Conservation (phyloP, 2,329 filamentous ascomycete species). For the Rhinocladiella mackenziei region DNA sequence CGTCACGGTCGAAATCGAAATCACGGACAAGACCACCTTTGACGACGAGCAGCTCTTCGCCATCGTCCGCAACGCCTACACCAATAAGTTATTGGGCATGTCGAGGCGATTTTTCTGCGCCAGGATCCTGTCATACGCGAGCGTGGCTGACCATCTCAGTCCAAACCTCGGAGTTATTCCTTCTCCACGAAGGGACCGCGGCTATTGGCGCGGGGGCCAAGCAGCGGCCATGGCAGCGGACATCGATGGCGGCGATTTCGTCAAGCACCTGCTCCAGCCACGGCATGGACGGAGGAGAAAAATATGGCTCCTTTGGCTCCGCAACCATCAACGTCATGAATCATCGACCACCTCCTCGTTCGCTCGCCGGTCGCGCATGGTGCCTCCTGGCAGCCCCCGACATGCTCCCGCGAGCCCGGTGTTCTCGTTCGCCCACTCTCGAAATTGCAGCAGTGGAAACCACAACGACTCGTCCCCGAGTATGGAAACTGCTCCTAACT, state of each 20-base stretch:
- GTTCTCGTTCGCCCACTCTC: constrained; percentile 19
- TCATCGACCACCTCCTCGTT: too few relatives aligned
- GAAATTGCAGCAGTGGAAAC: constrained; percentile 5
- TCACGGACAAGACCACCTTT: constrained; percentile 24
- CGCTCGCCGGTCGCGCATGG: background rate
- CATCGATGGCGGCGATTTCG: constrained; percentile 23
- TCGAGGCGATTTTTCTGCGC: constrained; percentile 19
- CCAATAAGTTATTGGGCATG: constrained; percentile 21
- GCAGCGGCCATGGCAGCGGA: background rate
- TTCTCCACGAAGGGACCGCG: too few relatives aligned
- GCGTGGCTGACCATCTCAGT: constrained; percentile 1
- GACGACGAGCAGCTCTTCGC: constrained; percentile 30
- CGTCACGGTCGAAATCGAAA: constrained; percentile 22
- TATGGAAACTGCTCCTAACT: too few relatives aligned
- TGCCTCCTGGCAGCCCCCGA: background rate
- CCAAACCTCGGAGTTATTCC: too few relatives aligned
- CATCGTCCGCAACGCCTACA: constrained; percentile 23
- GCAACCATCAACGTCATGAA: constrained; percentile 24
- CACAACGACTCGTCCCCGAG: too few relatives aligned
- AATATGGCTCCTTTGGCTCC: constrained; percentile 29
- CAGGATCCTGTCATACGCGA: constrained; percentile 22
- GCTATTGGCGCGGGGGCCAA: constrained; percentile 5
- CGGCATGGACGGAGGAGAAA: constrained; percentile 24
- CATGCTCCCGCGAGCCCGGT: constrained; percentile 13
- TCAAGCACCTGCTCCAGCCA: constrained; percentile 22